A percentile compares a stretch with the other conserved stretches of the same genome.
Evolutionary conservation across 179 eudicot genomes (phyloP).

Genomic region (Silene noctiflora): DNA sequence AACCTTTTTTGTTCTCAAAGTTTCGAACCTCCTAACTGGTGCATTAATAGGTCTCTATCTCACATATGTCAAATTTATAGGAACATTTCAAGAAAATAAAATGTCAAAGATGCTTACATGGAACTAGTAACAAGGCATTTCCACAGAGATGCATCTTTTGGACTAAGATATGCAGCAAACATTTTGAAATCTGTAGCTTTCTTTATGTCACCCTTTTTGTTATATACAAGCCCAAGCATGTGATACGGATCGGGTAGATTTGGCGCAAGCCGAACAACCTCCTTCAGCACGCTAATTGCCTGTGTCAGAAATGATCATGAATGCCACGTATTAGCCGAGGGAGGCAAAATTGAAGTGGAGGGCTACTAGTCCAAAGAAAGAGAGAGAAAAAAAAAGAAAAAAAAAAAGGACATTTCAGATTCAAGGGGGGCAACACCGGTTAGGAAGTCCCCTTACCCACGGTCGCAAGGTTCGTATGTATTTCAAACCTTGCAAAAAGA

Average conservation of each 20-base stretch:
- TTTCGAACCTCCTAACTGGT: too few relatives aligned
- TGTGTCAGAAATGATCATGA: slow-evolving; percentile 25
- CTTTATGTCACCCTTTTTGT: slow-evolving; percentile 53
- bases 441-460: background rate
- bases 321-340: background rate
- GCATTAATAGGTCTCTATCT: too few relatives aligned
- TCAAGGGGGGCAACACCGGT: background rate
- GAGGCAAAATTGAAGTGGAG: background rate
- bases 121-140: slow-evolving; percentile 61
- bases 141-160: slow-evolving; percentile 75
- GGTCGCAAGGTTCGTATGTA: too few relatives aligned
- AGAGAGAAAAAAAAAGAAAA: too few relatives aligned
- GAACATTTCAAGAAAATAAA: background rate
- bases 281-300: slow-evolving; percentile 63
- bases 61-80: too few relatives aligned
- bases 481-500: background rate
- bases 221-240: slow-evolving; percentile 64
- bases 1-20: too few relatives aligned
- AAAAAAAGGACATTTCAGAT: too few relatives aligned
- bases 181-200: slow-evolving; percentile 57
- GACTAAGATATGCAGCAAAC: slow-evolving; percentile 79
- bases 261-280: slow-evolving; percentile 72
- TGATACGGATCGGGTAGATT: slow-evolving; percentile 77
- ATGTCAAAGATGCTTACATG: slow-evolving; percentile 47
- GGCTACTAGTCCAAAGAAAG: too few relatives aligned